phyloP scores from a whole-genome alignment of 805 yeast genomes.

The Metschnikowia cubensis region DNA sequence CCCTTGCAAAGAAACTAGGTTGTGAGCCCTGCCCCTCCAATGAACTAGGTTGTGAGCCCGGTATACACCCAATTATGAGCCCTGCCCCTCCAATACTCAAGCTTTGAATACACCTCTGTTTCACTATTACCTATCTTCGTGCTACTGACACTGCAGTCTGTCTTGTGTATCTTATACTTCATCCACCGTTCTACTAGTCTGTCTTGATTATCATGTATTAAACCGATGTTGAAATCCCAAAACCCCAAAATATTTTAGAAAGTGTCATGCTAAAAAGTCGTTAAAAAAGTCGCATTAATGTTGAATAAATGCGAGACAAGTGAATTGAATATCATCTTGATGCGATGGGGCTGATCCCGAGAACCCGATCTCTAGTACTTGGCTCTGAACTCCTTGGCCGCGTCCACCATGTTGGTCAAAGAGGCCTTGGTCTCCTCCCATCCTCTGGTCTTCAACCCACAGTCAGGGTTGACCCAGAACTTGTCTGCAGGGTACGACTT shows the following conservation, averaged over 20 bases:
- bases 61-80: no score
- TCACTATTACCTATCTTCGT: no score
- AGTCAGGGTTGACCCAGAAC: constrained; percentile 99
- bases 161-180: no score
- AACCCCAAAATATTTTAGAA: constrained; percentile 30
- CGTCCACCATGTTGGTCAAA: constrained; percentile 97
- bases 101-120: no score
- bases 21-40: no score
- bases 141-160: no score
- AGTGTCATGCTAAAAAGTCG: constrained; percentile 22
- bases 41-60: no score
- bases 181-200: no score
- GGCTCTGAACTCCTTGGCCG: constrained; percentile 85
- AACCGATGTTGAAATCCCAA: constrained; percentile 52
- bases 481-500: constrained; percentile 97
- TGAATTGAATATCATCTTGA: constrained; percentile 5
- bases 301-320: constrained; percentile 44
- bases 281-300: constrained; percentile 41
- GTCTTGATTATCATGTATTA: constrained; percentile 5
- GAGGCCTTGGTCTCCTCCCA: constrained; percentile 97
- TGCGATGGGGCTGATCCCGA: constrained; percentile 6
- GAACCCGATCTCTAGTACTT: constrained; percentile 27
- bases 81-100: no score
- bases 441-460: constrained; percentile 99
- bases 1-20: no score